These are phyloP conservation scores for Hypoxylon sp. DNA, from an alignment of 2,329 filamentous ascomycete species.

Conservation along the genomic window DNA sequence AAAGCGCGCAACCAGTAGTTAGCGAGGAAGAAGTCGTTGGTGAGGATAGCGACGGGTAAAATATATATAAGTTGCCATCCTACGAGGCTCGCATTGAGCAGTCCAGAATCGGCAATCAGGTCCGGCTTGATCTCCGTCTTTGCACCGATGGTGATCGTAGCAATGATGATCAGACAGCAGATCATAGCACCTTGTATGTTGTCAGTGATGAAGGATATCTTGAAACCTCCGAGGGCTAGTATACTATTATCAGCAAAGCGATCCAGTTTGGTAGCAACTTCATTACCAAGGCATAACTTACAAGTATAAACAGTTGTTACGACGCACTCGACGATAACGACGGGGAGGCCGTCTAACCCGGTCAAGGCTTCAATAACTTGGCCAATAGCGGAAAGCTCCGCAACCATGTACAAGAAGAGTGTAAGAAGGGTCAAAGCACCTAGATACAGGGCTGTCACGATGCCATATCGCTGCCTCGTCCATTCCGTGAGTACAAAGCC, in stretches of 20 bases:
- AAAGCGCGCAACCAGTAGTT: conserved; percentile 90
- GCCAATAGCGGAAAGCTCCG: conserved; percentile 84
- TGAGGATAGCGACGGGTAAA: conserved; percentile 82
- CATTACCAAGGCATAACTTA: conserved; percentile 56
- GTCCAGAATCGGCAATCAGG: conserved; percentile 76
- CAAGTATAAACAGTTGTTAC: conserved; percentile 89
- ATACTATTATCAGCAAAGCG: conserved; percentile 24
- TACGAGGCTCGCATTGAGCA: conserved; percentile 77
- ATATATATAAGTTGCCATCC: conserved; percentile 92
- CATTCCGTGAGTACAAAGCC: conserved; percentile 89
- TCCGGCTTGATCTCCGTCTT: conserved; percentile 79
- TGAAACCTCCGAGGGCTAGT: conserved; percentile 84
- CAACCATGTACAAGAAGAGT: conserved; percentile 89
- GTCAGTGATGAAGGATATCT: conserved; percentile 87
- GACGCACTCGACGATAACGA: conserved; percentile 82
- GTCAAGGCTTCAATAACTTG: conserved; percentile 83
- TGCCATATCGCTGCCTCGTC: conserved; percentile 83
- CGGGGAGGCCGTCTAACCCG: conserved; percentile 79
- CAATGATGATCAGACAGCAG: conserved; percentile 79
- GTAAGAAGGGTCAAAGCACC: conserved; percentile 85
- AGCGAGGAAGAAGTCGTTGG: conserved; percentile 89
- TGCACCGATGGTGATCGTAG: conserved; percentile 82
- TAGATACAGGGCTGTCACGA: conserved; percentile 77
- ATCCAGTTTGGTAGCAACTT: conserved; percentile 8
- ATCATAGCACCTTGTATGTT: conserved; percentile 87